These are phyloP conservation scores for Phylloporus rhodoxanthus DNA, from an alignment of 768 basidiomycete genomes.

Conservation along the genomic window DNA sequence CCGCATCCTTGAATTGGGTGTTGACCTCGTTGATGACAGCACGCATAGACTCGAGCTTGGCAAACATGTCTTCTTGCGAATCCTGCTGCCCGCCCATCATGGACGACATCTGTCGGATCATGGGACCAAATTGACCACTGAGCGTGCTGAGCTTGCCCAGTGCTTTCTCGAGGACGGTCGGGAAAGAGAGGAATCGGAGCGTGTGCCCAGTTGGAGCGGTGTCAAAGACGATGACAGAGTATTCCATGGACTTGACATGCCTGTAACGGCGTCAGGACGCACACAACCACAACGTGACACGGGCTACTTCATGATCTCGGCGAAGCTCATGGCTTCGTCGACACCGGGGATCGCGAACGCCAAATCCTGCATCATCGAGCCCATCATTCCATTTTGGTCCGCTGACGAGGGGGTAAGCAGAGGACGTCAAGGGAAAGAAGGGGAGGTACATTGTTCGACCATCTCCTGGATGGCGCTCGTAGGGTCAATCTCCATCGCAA, in stretches of 20 bases:
- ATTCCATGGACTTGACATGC: conserved; percentile 99
- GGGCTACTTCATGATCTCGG: conserved; percentile 96
- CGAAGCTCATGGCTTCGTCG: conserved; percentile 99
- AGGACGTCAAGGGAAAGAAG: background rate
- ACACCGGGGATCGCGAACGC: conserved; percentile 99
- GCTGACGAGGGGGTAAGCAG: conserved; percentile 37
- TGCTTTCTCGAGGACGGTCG: conserved; percentile 94
- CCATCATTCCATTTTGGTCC: conserved; percentile 92
- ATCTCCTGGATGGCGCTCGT: conserved; percentile 97
- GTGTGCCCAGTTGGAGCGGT: conserved; percentile 99
- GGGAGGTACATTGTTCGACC: conserved; percentile 84
- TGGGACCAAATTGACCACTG: conserved; percentile 93
- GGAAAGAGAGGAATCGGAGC: conserved; percentile 97
- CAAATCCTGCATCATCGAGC: conserved; percentile 99
- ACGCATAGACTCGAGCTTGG: conserved; percentile 95
- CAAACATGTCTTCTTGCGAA: conserved; percentile 97
- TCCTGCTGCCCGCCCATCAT: conserved; percentile 94
- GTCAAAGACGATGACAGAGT: conserved; percentile 99
- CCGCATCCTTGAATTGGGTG: conserved; percentile 98
- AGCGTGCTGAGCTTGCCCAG: conserved; percentile 89
- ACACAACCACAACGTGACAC: background rate
- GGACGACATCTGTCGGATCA: conserved; percentile 92
- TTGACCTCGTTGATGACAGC: conserved; percentile 97
- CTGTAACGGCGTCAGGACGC: conserved; percentile 35
- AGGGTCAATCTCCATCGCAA: conserved; percentile 99